A percentile compares a stretch with the other conserved stretches of the same genome.
Evolutionary conservation across 2,329 filamentous ascomycete genomes (phyloP).

Genomic region (Plectosphaerella sp.): DNA sequence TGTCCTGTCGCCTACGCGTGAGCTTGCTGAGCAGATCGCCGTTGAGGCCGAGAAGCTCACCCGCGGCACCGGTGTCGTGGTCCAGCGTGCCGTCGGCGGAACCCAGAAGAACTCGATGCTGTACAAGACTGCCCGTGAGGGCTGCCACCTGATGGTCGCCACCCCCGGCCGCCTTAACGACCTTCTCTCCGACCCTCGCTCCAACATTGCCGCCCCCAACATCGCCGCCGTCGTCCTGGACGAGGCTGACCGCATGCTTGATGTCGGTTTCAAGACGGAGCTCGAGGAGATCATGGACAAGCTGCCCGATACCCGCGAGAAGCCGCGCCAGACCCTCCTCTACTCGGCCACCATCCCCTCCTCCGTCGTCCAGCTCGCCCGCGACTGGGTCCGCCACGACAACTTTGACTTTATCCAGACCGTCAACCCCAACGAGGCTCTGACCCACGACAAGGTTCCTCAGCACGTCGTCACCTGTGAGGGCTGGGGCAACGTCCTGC

Average conservation of each 20-base stretch:
- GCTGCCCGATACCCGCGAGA: constrained; percentile 59
- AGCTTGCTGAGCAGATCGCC: constrained; percentile 76
- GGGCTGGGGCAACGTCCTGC: constrained; percentile 72
- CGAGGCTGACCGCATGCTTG: constrained; percentile 96
- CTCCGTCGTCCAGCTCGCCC: constrained; percentile 76
- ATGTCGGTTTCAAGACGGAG: constrained; percentile 76
- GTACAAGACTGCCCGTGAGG: constrained; percentile 61
- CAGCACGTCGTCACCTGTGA: constrained; percentile 68
- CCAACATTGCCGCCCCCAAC: constrained; percentile 66
- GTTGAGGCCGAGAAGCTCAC: constrained; percentile 71
- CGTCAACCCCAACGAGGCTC: constrained; percentile 74
- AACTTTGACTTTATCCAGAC: constrained; percentile 89
- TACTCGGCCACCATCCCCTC: constrained; percentile 91
- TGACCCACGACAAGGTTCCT: constrained; percentile 80
- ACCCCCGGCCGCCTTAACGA: constrained; percentile 88
- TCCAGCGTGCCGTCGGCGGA: constrained; percentile 83
- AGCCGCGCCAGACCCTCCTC: constrained; percentile 83
- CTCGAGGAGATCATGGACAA: constrained; percentile 55
- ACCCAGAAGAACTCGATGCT: constrained; percentile 72
- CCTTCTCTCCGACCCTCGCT: constrained; percentile 62
- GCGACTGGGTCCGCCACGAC: constrained; percentile 68
- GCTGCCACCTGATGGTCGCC: constrained; percentile 85
- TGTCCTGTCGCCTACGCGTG: constrained; percentile 74
- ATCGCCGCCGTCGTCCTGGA: constrained; percentile 93
- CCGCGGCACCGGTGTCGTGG: constrained; percentile 58